Base-by-base conservation (phyloP, 140 eudicot species). In the Anethum foeniculum region DNA sequence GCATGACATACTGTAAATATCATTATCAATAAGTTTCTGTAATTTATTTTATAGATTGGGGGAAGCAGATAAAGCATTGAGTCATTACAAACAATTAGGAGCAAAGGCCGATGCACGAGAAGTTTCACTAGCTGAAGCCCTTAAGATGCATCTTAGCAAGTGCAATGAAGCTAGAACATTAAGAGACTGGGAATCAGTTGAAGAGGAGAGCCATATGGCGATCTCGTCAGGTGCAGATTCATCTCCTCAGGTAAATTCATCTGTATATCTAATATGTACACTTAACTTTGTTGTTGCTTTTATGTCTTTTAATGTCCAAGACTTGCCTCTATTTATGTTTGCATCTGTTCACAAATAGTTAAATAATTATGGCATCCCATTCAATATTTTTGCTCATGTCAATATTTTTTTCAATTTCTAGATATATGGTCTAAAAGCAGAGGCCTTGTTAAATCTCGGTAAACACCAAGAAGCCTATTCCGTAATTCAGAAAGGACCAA, bases 401-500 rank as follows among this genome's bases (percentile, higher is more conserved):
- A 21, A 39, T n/a, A 25, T 7, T 1, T 25, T 75, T 75, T 75
- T 47, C 64, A 75, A 11, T 41, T 75, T 75, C 34, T 75, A 94
- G 98, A 85, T 94, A 10, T 86, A 86, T 67, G 94, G 92, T 54
- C 84, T 90, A 89, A 90, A 91, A 87, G 90, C 87, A 30, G 92
- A 94, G 83, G 97, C 98, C 32, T 84, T 90, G 77, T 28, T 94
- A 82, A 86, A 87, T 76, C 90, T 94, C 25, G 89, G 73, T 19
- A 85, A 90, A 48, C 98, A 94, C 65, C 89, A 94, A 14, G 98
- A 91, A 76, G 97, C 97, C n/a, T 85, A 84, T 51, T 76, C 79
- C 0, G 71, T 79, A 15, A 85, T 88, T 56, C 84, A 85, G 81
- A 84, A 83, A 30, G 89, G 85, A 67, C 96, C 96, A 4, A 32